Conservation (phyloP, 805 yeast species). For the Brettanomyces naardenensis region DNA sequence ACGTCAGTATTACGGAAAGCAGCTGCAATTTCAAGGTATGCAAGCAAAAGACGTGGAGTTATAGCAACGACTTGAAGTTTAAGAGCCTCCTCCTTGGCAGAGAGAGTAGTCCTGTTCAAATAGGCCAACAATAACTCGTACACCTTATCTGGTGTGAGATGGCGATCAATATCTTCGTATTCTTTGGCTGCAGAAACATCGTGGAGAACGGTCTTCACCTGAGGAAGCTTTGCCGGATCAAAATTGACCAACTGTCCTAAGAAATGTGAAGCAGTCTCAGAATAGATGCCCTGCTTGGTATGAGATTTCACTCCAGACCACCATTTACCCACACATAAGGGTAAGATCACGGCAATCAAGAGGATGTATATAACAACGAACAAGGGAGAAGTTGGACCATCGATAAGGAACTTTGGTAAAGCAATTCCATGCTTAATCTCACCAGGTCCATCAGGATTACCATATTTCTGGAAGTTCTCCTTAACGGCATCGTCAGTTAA, state of each 20-base stretch:
- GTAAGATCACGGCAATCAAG: slow-evolving; percentile 71
- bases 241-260: slow-evolving; percentile 66
- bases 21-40: slow-evolving; percentile 74
- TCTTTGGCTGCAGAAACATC: slow-evolving; percentile 66
- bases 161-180: slow-evolving; percentile 35
- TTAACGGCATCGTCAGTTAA: slow-evolving; percentile 83
- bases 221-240: slow-evolving; percentile 59
- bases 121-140: slow-evolving; percentile 47
- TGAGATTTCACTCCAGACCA: slow-evolving; percentile 77
- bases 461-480: slow-evolving; percentile 77
- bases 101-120: slow-evolving; percentile 40
- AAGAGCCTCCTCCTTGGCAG: slow-evolving; percentile 28
- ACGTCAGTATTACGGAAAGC: slow-evolving; percentile 69
- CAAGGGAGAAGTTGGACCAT: slow-evolving; percentile 65
- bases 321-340: slow-evolving; percentile 78
- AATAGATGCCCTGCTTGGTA: slow-evolving; percentile 78
- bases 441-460: slow-evolving; percentile 98
- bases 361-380: slow-evolving; percentile 55
- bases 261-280: slow-evolving; percentile 73
- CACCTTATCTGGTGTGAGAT: slow-evolving; percentile 39
- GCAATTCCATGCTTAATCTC: slow-evolving; percentile 90
- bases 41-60: slow-evolving; percentile 58
- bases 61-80: slow-evolving; percentile 53
- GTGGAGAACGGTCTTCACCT: slow-evolving; percentile 47
- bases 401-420: slow-evolving; percentile 83